Percentiles rank a stretch among this genome's conserved stretches.
phyloP scores from a whole-genome alignment of 176 grass and related monocot species.

The Thalia dealbata region DNA sequence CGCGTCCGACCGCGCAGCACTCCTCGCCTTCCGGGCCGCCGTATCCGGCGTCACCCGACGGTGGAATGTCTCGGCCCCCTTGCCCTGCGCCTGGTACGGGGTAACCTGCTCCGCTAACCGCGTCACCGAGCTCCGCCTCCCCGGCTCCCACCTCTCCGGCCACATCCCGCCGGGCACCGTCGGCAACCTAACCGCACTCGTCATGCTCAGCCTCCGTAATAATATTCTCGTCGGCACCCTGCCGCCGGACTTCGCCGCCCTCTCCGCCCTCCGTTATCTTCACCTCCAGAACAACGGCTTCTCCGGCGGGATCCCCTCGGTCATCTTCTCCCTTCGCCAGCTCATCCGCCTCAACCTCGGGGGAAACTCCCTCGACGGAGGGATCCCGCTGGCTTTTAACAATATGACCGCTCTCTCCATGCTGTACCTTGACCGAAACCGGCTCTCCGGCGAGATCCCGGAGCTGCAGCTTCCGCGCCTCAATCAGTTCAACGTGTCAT shows the following conservation, averaged over 20 bases:
- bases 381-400: constrained; percentile 36
- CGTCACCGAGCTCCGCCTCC: constrained; percentile 40
- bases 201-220: constrained; percentile 46
- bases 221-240: constrained; percentile 50
- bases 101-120: constrained; percentile 34
- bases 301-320: constrained; percentile 31
- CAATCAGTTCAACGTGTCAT: constrained; percentile 48
- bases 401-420: constrained; percentile 21
- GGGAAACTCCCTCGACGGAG: constrained; percentile 36
- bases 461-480: constrained; percentile 21
- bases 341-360: constrained; percentile 41
- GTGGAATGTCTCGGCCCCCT: constrained; percentile 31
- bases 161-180: constrained; percentile 39
- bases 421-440: constrained; percentile 41
- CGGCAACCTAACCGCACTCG: constrained; percentile 70
- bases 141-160: constrained; percentile 25
- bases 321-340: constrained; percentile 44
- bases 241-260: constrained; percentile 42
- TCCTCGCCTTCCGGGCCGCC: constrained; percentile 41
- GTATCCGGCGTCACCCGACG: constrained; percentile 16
- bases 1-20: constrained; percentile 35
- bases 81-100: constrained; percentile 53
- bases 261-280: constrained; percentile 22
- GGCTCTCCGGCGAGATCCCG: constrained; percentile 37
- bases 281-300: constrained; percentile 32